phyloP scores from a whole-genome alignment of 1,139 yeast genomes.

The Sporopachydermia cereana region DNA sequence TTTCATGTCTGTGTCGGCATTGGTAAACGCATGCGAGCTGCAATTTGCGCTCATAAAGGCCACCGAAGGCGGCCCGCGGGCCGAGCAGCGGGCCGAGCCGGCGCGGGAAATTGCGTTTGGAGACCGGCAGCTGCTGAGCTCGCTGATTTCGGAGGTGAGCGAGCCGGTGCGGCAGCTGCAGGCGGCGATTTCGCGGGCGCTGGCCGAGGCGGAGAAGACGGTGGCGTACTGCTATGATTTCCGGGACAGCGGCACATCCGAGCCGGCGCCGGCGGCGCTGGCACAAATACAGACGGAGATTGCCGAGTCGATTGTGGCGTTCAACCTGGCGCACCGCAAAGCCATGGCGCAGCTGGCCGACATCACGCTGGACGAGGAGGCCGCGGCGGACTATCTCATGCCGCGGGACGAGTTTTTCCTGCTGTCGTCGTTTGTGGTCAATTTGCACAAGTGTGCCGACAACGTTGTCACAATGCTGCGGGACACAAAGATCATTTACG shows the following conservation, averaged over 20 bases:
- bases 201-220: conserved; percentile 23
- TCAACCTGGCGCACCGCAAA: conserved; percentile 23
- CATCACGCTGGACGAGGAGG: conserved; percentile 10
- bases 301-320: conserved; percentile 22
- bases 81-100: neutral
- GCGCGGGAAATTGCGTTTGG: conserved; percentile 25
- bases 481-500: conserved; percentile 22
- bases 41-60: conserved; percentile 24
- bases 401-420: conserved; percentile 39
- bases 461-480: conserved; percentile 24
- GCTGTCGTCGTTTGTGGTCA: conserved; percentile 35
- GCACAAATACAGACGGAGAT: conserved; percentile 13
- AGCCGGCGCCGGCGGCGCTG: neutral
- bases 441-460: conserved; percentile 30
- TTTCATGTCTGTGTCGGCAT: conserved; percentile 27
- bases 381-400: conserved; percentile 20
- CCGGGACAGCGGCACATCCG: neutral
- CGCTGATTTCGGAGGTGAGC: conserved; percentile 23
- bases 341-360: conserved; percentile 19
- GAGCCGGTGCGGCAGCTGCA: conserved; percentile 25
- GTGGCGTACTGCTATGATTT: conserved; percentile 31
- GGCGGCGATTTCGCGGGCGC: conserved; percentile 22
- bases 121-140: conserved; percentile 23
- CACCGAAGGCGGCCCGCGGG: neutral
- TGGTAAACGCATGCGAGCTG: conserved; percentile 37